Evolutionary conservation across 805 yeast species (phyloP).

Genomic region (Aciculoconidium aculeatum): DNA sequence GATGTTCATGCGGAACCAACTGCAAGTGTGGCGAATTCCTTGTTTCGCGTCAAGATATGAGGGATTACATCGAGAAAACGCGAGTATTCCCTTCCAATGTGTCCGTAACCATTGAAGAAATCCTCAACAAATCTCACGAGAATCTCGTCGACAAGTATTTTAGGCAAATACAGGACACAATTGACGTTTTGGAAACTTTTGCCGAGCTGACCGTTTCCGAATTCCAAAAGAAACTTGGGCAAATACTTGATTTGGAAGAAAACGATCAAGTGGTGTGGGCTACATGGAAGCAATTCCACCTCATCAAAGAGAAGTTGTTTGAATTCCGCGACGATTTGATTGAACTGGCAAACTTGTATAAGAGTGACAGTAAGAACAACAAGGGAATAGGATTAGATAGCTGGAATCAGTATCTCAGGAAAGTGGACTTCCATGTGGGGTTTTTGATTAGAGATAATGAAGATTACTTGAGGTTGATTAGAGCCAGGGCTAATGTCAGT

Average conservation of each 20-base stretch:
- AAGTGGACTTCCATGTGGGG: conserved; percentile 41
- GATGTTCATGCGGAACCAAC: conserved; percentile 12
- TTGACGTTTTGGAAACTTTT: conserved; percentile 70
- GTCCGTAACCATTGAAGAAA: conserved; percentile 17
- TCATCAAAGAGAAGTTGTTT: conserved; percentile 49
- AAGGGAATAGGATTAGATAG: conserved; percentile 28
- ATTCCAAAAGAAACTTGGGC: conserved; percentile 55
- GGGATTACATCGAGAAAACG: conserved; percentile 26
- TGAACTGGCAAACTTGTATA: conserved; percentile 21
- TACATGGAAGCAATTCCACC: conserved; percentile 49
- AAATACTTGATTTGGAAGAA: conserved; percentile 42
- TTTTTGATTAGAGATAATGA: conserved; percentile 55
- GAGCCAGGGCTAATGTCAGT: conserved; percentile 41
- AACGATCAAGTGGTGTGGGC: conserved; percentile 17
- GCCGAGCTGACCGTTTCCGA: conserved; percentile 62
- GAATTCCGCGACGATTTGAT: conserved; percentile 48
- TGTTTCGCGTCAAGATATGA: conserved; percentile 30
- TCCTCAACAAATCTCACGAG: conserved; percentile 23
- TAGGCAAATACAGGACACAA: conserved; percentile 33
- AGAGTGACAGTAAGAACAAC: conserved; percentile 10
- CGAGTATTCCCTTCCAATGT: conserved; percentile 18
- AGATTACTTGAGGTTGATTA: conserved; percentile 41
- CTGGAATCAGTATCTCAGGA: conserved; percentile 30
- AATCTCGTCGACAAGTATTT: conserved; percentile 25
- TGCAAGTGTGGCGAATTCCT: too few relatives aligned